Percentiles rank a stretch among this genome's conserved stretches.
phyloP scores from a whole-genome alignment of 202 grass and related monocot genomes.

The Digitaria exilis region DNA sequence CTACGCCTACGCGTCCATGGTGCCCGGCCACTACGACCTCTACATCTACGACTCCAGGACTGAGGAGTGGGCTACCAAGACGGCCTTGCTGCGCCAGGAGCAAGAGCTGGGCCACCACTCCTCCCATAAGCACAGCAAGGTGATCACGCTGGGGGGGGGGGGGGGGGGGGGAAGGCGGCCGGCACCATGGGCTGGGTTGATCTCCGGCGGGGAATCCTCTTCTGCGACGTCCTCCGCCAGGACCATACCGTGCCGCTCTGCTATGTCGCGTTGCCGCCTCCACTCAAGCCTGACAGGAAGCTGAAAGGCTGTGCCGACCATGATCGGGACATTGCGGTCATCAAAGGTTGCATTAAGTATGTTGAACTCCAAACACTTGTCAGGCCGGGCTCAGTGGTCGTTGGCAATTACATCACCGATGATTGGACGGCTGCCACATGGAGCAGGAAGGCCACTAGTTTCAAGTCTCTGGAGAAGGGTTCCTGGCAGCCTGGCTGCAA shows the following conservation, averaged over 20 bases:
- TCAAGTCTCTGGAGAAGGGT: neutral
- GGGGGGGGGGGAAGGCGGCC: no score
- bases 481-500: neutral
- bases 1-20: neutral
- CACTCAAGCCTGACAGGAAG: neutral
- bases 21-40: neutral
- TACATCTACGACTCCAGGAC: conserved; percentile 10
- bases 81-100: neutral
- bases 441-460: neutral
- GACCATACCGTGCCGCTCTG: neutral
- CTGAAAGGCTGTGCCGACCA: neutral
- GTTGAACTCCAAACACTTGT: neutral
- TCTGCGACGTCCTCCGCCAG: neutral
- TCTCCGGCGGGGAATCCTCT: neutral
- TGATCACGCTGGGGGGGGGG: neutral
- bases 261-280: neutral
- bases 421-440: neutral
- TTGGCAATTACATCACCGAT: neutral
- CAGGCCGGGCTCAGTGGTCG: neutral
- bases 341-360: conserved; percentile 3
- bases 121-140: neutral
- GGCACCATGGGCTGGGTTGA: conserved; percentile 15
- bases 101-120: neutral
- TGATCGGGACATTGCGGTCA: neutral
- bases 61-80: neutral